Evolutionary conservation across 1,139 yeast species (phyloP), one percentile per base, ranked within the genome.

Genomic region (Wickerhamomyces sp.): DNA sequence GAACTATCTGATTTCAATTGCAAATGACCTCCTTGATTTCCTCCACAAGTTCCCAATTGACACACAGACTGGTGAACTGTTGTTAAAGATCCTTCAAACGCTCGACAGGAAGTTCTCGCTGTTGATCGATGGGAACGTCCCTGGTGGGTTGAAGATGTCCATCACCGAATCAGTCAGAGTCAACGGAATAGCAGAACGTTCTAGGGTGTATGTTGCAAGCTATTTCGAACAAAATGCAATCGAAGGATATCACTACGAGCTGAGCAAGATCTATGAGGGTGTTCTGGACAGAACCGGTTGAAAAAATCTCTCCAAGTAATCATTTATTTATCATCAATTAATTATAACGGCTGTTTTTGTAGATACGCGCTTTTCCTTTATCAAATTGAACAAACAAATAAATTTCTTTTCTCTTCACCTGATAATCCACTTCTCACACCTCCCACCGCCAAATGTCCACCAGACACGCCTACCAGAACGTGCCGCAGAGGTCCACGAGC

Each of bases 1-100:
- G 4, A 49, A 47, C 19, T 46, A 49, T 26, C 35, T 51, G 12
- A 37, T 51, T n/a, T 31, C 46, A 5, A 38, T 50, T 3, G 47
- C 54, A 2, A 42, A 41, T 19, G 51, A 48, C 21, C 16, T 46
- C 3, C 17, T 44, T 21, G 52, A 48, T 13, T 44, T 39, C 26
- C 18, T 41, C 2, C 39, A 23, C 4, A 41, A 38, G 14, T 21
- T 47, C 5, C 27, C 22, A 3, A 11, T 39, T 4, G 16, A 16
- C 2, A 13, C 12, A 14, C 44, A 44, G 5, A 39, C 46, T 2
- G 41, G 40, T 10, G 11, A 26, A 1, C 33, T 27, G 2, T 24
- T 51, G 9, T 26, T 51, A 6, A 40, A 36, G 13, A 23, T 47
- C 0, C 8, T 51, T 10, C 31, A 39, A 5, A 27, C 37, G 0